phyloP scores from a whole-genome alignment of 2,329 filamentous ascomycete genomes.

The Hypocrella siamensis region DNA sequence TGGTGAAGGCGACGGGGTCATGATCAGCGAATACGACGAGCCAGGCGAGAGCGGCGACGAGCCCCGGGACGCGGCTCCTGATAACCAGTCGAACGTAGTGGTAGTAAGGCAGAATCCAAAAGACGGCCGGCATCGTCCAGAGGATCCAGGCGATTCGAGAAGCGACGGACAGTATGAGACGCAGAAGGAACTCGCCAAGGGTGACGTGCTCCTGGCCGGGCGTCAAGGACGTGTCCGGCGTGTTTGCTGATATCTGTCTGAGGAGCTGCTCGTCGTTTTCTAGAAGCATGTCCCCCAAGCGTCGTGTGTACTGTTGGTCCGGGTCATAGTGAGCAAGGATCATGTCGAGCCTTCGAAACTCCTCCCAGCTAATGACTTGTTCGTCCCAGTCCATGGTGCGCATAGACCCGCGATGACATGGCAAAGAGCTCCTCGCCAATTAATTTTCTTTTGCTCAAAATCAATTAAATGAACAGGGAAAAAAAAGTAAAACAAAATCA shows the following conservation, averaged over 20 bases:
- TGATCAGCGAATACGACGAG: conserved; percentile 1
- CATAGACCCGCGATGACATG: neutral
- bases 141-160: conserved; percentile 1
- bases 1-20: neutral
- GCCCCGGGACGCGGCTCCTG: neutral
- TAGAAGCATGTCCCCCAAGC: neutral
- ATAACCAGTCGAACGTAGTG: conserved; percentile 1
- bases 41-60: neutral
- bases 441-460: neutral
- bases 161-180: neutral
- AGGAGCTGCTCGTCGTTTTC: neutral
- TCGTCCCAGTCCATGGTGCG: conserved; percentile 1
- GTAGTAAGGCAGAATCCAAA: conserved; percentile 1
- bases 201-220: too few relatives aligned
- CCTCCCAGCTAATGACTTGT: neutral
- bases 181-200: neutral
- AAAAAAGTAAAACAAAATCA: neutral
- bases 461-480: neutral
- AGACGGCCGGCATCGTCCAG: neutral
- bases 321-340: neutral
- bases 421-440: neutral
- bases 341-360: neutral
- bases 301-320: neutral
- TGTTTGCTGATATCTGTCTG: neutral
- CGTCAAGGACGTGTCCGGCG: too few relatives aligned